Conservation (phyloP, 495 filamentous ascomycete species). For the Penicillium angulare region DNA sequence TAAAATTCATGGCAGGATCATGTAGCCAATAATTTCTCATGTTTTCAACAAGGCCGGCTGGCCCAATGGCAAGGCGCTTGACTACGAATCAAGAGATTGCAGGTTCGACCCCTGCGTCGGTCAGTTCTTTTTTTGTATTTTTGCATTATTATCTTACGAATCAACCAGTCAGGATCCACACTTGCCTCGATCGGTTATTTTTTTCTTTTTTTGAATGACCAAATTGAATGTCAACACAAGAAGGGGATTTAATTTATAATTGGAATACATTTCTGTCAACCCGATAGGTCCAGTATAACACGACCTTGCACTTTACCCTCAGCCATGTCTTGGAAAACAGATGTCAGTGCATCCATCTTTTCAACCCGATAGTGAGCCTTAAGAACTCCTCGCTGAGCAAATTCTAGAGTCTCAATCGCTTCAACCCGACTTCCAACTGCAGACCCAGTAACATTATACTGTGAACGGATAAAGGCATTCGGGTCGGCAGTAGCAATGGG, state of each 20-base stretch:
- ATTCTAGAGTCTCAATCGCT: conserved; percentile 64
- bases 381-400: conserved; percentile 60
- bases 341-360: conserved; percentile 61
- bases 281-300: conserved; percentile 58
- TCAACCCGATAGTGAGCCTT: conserved; percentile 58
- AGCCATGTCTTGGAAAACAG: conserved; percentile 60
- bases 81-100: conserved; percentile 67
- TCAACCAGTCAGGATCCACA: no score
- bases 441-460: conserved; percentile 56
- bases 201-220: no score
- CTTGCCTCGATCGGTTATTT: no score
- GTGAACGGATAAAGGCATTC: conserved; percentile 47
- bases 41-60: conserved; percentile 42
- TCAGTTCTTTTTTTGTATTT: conserved; percentile 31
- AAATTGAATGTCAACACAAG: no score
- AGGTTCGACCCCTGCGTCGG: conserved; percentile 43
- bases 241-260: no score
- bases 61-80: conserved; percentile 71
- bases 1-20: no score
- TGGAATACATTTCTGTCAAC: no score
- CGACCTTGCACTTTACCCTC: conserved; percentile 56
- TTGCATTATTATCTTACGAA: no score
- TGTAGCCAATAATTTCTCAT: no score
- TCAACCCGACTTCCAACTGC: conserved; percentile 65
- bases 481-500: conserved; percentile 59